A percentile compares a stretch with the other conserved stretches of the same genome.
Conservation (phyloP, 768 basidiomycete species). For the Tricholoma saponaceum region DNA sequence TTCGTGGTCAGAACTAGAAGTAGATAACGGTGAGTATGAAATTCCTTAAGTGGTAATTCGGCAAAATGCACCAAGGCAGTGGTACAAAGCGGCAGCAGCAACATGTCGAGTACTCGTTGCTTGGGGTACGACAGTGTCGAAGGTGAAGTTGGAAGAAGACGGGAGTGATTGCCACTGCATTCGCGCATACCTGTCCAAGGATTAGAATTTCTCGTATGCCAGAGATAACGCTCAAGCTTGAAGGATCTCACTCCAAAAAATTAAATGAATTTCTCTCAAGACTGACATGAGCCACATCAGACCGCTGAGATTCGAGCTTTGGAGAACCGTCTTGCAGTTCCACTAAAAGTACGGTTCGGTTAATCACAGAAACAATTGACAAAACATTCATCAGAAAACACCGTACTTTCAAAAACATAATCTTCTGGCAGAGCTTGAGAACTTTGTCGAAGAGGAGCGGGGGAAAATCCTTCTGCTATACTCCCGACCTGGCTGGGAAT, state of each 20-base stretch:
- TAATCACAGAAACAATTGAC: background rate
- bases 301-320: slow-evolving; percentile 44
- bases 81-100: slow-evolving; percentile 80
- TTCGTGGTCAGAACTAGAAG: slow-evolving; percentile 72
- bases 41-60: background rate
- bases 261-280: slow-evolving; percentile 77
- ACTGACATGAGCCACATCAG: slow-evolving; percentile 50
- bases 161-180: slow-evolving; percentile 69
- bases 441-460: slow-evolving; percentile 37
- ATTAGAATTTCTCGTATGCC: slow-evolving; percentile 12
- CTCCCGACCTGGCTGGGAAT: slow-evolving; percentile 44
- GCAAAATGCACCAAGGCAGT: slow-evolving; percentile 64
- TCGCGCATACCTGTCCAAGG: slow-evolving; percentile 57
- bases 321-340: slow-evolving; percentile 17
- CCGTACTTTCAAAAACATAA: slow-evolving; percentile 63
- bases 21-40: slow-evolving; percentile 1
- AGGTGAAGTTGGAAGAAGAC: slow-evolving; percentile 43
- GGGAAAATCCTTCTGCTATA: slow-evolving; percentile 45
- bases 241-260: slow-evolving; percentile 63
- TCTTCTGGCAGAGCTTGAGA: slow-evolving; percentile 52
- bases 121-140: slow-evolving; percentile 64
- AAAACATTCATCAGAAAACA: slow-evolving; percentile 11
- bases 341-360: slow-evolving; percentile 3
- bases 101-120: slow-evolving; percentile 69
- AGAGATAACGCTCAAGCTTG: background rate